Base-by-base conservation (phyloP, 495 filamentous ascomycete species). In the Penicillium egyptiacum region DNA sequence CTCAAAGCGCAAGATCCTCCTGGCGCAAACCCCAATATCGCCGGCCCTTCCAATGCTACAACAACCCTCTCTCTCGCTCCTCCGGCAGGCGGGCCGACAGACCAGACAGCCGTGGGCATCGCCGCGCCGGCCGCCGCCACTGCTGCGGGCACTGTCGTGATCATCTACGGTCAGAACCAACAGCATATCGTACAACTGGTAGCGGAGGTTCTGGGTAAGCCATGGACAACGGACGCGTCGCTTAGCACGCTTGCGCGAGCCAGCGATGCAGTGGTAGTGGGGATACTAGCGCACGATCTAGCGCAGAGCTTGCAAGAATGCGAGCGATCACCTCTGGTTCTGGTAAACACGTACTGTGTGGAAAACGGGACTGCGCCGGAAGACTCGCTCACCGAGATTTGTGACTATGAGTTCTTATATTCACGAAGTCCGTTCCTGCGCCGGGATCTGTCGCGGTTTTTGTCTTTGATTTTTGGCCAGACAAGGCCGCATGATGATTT, bases 331-430 rank as follows among this genome's bases (percentile, higher is more conserved):
- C 67, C 77, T 44, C 69, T 85, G 30, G 76, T 88, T 26, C 68
- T 86, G 40, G 88, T 92, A 62, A 88, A 91, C 61, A 83, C 84
- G 4, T 87, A 92, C 59, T 88, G 86, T 65, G 83, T 90, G 54
- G 85, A 85, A 57, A 78, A 85, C 39, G 83, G 85, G 20, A 86
- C 88, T 70, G 81, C 82, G 11, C 84, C 83, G 17, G 86, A 88
- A 56, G 76, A 84, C 37, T 64, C 76, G 37, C 76, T 91, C 25
- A 88, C 83, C 4, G 77, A 83, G 28, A 65, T 75, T 19, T 90
- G 87, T 68, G 84, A 92, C 68, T 91, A 90, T 70, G 90, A 94
- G 70, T 94, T 91, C 60, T 76, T 94, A 20, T 92, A 91, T 73
- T 86, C 87, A 9, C 77, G 84, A 53, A 75, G 75, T 41, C 83